phyloP scores from a whole-genome alignment of 805 yeast species.

The Groenewaldozyma salmanticensis region DNA sequence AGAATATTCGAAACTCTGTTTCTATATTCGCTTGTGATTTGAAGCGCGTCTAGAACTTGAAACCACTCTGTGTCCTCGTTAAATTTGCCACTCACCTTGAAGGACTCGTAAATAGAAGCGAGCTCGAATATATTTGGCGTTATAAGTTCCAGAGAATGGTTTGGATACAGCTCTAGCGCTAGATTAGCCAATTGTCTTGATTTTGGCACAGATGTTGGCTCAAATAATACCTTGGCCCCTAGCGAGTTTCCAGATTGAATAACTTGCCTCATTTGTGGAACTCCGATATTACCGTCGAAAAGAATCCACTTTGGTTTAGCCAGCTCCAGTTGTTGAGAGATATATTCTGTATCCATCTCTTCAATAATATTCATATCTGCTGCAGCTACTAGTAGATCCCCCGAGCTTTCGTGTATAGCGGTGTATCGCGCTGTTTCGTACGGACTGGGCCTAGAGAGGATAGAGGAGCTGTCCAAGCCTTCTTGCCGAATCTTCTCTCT shows the following conservation, averaged over 20 bases:
- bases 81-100: constrained; percentile 34
- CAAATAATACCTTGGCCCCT: constrained; percentile 39
- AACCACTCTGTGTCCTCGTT: constrained; percentile 61
- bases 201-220: constrained; percentile 71
- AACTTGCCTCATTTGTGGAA: constrained; percentile 32
- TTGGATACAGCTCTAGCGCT: constrained; percentile 34
- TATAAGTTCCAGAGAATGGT: constrained; percentile 34
- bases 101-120: constrained; percentile 40
- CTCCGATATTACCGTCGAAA: constrained; percentile 60
- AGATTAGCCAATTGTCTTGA: constrained; percentile 37
- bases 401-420: constrained; percentile 52
- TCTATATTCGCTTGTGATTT: constrained; percentile 38
- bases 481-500: constrained; percentile 20
- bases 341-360: constrained; percentile 34
- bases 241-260: constrained; percentile 21
- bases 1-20: constrained; percentile 23
- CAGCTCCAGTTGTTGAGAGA: constrained; percentile 32
- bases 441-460: constrained; percentile 21
- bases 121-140: constrained; percentile 70
- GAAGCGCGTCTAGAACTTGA: constrained; percentile 53
- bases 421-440: constrained; percentile 59
- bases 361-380: constrained; percentile 78
- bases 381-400: constrained; percentile 63
- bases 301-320: constrained; percentile 43
- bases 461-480: constrained; percentile 31